These are phyloP conservation scores for Gynochthodes officinalis DNA, from an alignment of 257 asterid species.

Conservation along the genomic window DNA sequence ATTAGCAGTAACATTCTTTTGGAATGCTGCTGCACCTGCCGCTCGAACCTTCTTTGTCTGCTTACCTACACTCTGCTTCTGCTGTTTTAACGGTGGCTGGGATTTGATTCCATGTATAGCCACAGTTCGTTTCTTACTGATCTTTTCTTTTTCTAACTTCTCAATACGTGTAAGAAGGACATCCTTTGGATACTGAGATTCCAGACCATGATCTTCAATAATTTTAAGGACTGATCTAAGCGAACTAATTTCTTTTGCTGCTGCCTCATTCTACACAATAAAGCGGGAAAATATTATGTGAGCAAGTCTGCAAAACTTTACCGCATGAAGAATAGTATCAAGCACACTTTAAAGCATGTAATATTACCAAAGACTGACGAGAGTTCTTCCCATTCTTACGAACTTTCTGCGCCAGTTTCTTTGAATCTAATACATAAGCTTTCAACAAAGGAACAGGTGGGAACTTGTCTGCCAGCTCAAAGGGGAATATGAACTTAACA, in stretches of 20 bases:
- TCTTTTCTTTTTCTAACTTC: conserved; percentile 49
- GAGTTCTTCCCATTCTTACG: conserved; percentile 44
- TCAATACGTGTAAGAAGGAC: conserved; percentile 39
- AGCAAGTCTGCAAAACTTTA: background rate
- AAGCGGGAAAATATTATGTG: background rate
- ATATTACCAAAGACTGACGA: conserved; percentile 35
- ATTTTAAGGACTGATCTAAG: conserved; percentile 51
- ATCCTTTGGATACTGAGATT: conserved; percentile 45
- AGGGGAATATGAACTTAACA: conserved; percentile 55
- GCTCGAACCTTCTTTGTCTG: conserved; percentile 8
- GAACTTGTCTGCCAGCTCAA: conserved; percentile 51
- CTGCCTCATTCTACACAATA: conserved; percentile 49
- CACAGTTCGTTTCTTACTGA: conserved; percentile 37
- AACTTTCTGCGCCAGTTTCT: conserved; percentile 39
- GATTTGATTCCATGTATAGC: conserved; percentile 3
- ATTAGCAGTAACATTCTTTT: conserved; percentile 3
- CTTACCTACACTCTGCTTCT: background rate
- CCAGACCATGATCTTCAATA: conserved; percentile 53
- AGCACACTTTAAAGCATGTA: background rate
- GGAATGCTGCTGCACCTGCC: conserved; percentile 11
- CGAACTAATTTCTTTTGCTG: conserved; percentile 49
- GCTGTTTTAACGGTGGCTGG: conserved; percentile 20
- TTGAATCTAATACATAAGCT: conserved; percentile 40
- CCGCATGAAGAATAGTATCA: background rate
- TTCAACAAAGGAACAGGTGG: conserved; percentile 62